Evolutionary conservation across 2,329 filamentous ascomycete genomes (phyloP), one percentile per base, ranked within the genome.

Genomic region (Shiraia sp.): DNA sequence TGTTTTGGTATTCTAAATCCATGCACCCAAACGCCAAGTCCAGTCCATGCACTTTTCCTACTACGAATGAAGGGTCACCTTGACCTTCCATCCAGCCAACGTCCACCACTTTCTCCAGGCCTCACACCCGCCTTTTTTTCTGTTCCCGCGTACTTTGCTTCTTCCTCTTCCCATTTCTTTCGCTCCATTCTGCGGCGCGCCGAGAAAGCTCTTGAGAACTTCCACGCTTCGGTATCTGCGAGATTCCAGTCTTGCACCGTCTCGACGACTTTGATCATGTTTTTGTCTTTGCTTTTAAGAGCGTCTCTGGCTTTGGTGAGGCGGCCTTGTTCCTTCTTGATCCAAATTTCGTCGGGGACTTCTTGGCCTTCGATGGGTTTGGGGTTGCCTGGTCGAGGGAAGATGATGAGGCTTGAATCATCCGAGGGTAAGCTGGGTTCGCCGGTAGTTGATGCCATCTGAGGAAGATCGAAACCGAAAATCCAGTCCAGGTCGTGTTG

Each of bases 401-500:
- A 67, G 22, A 65, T 43, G 44, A 59, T 63, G 31, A 77, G 75
- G 57, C 85, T 79, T 2, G 81, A 79, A 2, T 79, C 78, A 0
- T 81, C 79, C 5, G 81, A 77, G 0, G 82, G 80, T 1, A 81
- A 79, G 53, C 78, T 73, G 10, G 79, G 79, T 47, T 79, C 78
- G 32, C 76, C 79, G 19, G 76, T 73, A 28, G 77, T 69, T 3
- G 79, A 74, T 9, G 74, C 71, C 14, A 75, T 71, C 32, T 77
- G 76, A 2, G 91, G 88, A 8, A 96, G 78, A 10, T 78, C 75
- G 69, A 97, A 97, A 39, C 92, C 93, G 64, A 97, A 89, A 54
- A 86, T 80, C 90, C 90, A 97, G 62, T 92, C 86, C 2, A 96
- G 74, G 51, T 93, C 87, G n/a, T 79, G 68, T 3, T 86, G 82